Conservation (phyloP, 73 alveolate species). For the Tetrahymena thermophila region DNA sequence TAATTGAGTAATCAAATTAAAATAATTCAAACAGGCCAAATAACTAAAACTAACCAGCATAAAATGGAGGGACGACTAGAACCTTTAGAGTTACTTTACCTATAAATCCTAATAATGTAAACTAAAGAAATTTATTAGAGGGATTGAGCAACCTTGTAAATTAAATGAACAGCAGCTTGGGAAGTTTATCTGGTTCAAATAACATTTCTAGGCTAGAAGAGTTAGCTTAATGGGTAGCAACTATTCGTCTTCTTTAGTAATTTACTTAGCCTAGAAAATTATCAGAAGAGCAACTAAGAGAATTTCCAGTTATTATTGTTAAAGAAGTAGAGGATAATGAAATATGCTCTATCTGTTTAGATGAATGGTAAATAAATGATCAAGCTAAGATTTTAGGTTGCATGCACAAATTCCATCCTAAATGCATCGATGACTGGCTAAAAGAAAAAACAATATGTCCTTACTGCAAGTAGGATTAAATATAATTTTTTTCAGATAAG, state of each 20-base stretch:
- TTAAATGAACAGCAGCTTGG: not conserved
- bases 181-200: not conserved
- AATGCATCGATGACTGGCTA: slow-evolving; percentile 40
- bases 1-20: not conserved
- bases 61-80: not conserved
- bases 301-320: not conserved
- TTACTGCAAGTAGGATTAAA: slow-evolving; percentile 4
- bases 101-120: not conserved
- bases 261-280: not conserved
- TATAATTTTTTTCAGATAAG: not conserved
- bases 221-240: not conserved
- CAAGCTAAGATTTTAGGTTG: slow-evolving; percentile 18
- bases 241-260: not conserved
- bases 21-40: not conserved
- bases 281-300: not conserved
- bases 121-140: not conserved
- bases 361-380: not conserved
- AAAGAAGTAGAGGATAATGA: not conserved
- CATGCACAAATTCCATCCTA: slow-evolving; percentile 31
- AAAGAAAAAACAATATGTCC: slow-evolving; percentile 32
- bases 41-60: not conserved
- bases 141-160: not conserved
- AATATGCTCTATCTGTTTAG: not conserved
- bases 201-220: not conserved
- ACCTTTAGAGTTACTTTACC: not conserved